Percentiles rank a stretch among this genome's conserved stretches.
Conservation (phyloP, 2,329 filamentous ascomycete genomes). For the Penicillium sumatraense region DNA sequence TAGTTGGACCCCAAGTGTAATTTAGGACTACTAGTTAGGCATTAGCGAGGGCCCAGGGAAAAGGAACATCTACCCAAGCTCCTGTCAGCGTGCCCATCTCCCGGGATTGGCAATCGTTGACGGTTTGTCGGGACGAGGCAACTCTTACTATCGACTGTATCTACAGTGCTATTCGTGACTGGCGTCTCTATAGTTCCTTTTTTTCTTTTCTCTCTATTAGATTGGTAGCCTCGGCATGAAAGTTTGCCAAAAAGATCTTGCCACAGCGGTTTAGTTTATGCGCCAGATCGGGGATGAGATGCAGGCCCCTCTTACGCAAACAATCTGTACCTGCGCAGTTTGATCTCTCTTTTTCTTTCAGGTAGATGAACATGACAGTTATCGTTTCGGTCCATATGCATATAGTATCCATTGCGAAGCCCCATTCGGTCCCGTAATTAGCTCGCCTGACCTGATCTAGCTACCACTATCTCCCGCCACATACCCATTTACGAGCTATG, state of each 20-base stretch:
- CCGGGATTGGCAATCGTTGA: slow-evolving; percentile 14
- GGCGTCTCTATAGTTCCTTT: background rate
- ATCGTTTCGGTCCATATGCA: slow-evolving; percentile 3
- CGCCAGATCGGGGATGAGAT: slow-evolving; percentile 6
- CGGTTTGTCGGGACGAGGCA: slow-evolving; percentile 10
- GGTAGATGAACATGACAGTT: slow-evolving; percentile 2
- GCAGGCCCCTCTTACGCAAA: slow-evolving; percentile 9
- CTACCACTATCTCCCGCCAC: background rate
- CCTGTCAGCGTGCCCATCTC: slow-evolving; percentile 28
- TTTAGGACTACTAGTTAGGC: background rate
- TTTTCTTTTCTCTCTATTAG: background rate
- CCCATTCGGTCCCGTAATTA: background rate
- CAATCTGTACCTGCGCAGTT: slow-evolving; percentile 17
- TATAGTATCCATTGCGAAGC: background rate
- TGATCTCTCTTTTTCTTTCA: slow-evolving; percentile 11
- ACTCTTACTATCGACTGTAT: background rate
- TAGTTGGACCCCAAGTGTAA: background rate
- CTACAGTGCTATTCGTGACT: background rate
- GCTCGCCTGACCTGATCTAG: background rate
- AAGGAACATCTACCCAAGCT: slow-evolving; percentile 20
- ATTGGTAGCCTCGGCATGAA: background rate
- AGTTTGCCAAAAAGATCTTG: background rate
- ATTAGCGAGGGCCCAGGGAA: slow-evolving; percentile 18
- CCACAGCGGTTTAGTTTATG: background rate
- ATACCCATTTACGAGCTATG: background rate